phyloP scores from a whole-genome alignment of 1,139 yeast genomes.

The Pichia sp. region DNA sequence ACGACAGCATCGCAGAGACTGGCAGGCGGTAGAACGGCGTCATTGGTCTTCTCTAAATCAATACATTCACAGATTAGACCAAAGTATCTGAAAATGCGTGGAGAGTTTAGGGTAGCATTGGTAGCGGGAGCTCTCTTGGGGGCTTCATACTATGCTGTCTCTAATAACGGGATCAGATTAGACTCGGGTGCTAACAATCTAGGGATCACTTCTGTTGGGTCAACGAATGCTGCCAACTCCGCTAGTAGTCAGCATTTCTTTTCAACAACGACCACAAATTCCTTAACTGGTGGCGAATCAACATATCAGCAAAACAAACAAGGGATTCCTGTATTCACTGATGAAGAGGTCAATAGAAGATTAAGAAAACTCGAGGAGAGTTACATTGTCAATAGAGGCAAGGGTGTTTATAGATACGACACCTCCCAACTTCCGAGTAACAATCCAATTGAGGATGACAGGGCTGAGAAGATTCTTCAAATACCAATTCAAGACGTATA shows the following conservation, averaged over 20 bases:
- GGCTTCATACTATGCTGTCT: conserved; percentile 29
- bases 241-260: conserved; percentile 27
- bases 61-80: conserved; percentile 9
- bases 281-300: conserved; percentile 33
- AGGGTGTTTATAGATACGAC: conserved; percentile 91
- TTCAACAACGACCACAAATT: conserved; percentile 34
- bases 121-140: conserved; percentile 31
- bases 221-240: background rate
- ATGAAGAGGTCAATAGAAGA: conserved; percentile 65
- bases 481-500: conserved; percentile 57
- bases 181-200: background rate
- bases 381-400: conserved; percentile 70
- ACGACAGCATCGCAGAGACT: no score
- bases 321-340: conserved; percentile 41
- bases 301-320: conserved; percentile 34
- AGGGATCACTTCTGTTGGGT: background rate
- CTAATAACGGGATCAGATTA: conserved; percentile 22
- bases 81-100: conserved; percentile 18
- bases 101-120: conserved; percentile 27
- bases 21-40: no score
- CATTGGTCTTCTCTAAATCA: conserved; percentile 4
- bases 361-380: conserved; percentile 76
- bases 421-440: conserved; percentile 86
- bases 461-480: conserved; percentile 79
- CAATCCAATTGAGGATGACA: conserved; percentile 91